Conservation (phyloP, 768 basidiomycete genomes). For the Hygrophorus pudorinus region DNA sequence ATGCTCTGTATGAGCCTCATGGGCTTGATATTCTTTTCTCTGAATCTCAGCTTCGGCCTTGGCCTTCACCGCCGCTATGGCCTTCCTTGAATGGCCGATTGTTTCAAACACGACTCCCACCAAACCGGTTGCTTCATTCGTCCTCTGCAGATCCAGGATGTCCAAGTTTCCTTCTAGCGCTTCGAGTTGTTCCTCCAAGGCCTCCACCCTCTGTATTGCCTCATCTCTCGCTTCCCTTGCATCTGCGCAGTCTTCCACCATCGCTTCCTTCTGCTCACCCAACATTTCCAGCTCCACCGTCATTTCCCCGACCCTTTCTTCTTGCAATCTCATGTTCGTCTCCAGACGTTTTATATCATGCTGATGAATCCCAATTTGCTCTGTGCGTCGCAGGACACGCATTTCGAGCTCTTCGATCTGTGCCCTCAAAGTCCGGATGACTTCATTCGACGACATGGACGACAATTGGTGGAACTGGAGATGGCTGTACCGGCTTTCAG, state of each 20-base stretch:
- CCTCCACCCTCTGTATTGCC: conserved; percentile 45
- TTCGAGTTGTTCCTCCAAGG: conserved; percentile 55
- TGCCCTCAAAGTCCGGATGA: conserved; percentile 41
- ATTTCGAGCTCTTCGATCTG: conserved; percentile 64
- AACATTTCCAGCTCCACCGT: conserved; percentile 58
- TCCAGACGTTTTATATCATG: conserved; percentile 72
- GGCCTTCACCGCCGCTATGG: conserved; percentile 1
- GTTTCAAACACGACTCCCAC: conserved; percentile 26
- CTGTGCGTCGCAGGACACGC: conserved; percentile 54
- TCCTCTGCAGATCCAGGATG: background rate
- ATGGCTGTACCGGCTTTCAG: conserved; percentile 49
- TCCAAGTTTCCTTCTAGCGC: conserved; percentile 9
- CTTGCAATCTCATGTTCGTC: conserved; percentile 62
- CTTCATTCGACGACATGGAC: conserved; percentile 47
- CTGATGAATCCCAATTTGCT: conserved; percentile 70
- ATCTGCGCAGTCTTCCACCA: conserved; percentile 79
- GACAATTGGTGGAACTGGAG: conserved; percentile 63
- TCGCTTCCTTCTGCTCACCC: conserved; percentile 59
- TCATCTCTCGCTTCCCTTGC: conserved; percentile 66
- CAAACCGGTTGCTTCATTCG: conserved; percentile 7
- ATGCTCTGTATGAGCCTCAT: background rate
- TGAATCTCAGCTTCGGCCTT: conserved; percentile 4
- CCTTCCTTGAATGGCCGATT: conserved; percentile 17
- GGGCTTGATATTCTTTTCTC: background rate
- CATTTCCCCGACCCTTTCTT: conserved; percentile 66